A percentile compares a stretch with the other conserved stretches of the same genome.
Conservation (phyloP, 2,329 filamentous ascomycete species). For the Aspergillus arachidicola region DNA sequence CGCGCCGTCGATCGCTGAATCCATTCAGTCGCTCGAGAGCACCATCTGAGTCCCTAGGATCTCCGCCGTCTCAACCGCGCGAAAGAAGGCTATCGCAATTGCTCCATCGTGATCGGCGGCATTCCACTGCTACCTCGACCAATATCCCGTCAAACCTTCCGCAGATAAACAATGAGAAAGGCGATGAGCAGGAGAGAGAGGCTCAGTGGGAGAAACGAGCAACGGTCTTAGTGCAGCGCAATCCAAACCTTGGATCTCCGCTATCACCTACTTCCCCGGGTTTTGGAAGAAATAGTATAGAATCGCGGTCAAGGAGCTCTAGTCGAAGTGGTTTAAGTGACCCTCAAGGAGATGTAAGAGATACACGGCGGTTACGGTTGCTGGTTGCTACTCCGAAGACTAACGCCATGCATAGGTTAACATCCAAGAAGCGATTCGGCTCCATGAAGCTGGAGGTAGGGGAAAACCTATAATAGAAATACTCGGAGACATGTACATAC, state of each 20-base stretch:
- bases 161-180: conserved; percentile 61
- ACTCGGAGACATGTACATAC: neutral
- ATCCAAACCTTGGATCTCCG: conserved; percentile 49
- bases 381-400: neutral
- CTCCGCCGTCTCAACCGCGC: conserved; percentile 25
- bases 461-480: neutral
- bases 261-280: conserved; percentile 21
- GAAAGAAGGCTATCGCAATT: conserved; percentile 38
- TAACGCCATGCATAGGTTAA: conserved; percentile 47
- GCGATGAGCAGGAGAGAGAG: conserved; percentile 60
- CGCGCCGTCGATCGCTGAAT: conserved; percentile 35
- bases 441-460: conserved; percentile 78
- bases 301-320: conserved; percentile 33
- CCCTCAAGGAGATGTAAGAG: conserved; percentile 40
- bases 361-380: neutral
- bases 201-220: conserved; percentile 90
- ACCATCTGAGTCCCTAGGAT: conserved; percentile 25
- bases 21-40: conserved; percentile 36
- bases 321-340: conserved; percentile 36
- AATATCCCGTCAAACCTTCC: conserved; percentile 81
- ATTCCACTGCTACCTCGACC: conserved; percentile 50
- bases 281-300: conserved; percentile 11
- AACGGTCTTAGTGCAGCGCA: conserved; percentile 75
- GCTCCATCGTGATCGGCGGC: conserved; percentile 35
- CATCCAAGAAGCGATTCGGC: conserved; percentile 92